Evolutionary conservation across 176 grass and related monocot species (phyloP), one percentile per base, ranked within the genome.

Genomic region (Avena insularis): DNA sequence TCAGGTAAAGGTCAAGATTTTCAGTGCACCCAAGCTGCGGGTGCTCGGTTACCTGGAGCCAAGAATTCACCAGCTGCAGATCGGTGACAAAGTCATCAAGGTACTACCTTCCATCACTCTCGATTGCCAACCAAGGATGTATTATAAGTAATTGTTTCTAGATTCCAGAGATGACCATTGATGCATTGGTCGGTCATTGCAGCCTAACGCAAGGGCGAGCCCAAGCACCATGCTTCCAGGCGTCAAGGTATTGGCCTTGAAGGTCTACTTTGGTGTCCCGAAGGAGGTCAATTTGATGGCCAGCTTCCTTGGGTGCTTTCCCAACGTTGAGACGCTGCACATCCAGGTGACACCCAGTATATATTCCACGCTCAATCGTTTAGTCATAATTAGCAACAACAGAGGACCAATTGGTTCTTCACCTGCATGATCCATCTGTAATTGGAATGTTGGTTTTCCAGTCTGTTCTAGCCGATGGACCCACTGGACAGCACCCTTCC

Each of bases 241-340:
- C 29, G 45, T 84, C 64, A 84, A 71, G 75, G 63, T 84, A n/a
- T 23, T 84, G 75, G 81, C 51, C 7, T 9, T 89, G 3, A 72
- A 17, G 43, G 54, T 79, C 31, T 35, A 84, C 19, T 19, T 89
- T 62, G 29, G 45, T 40, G 23, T 17, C n/a, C 10, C 10, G 1
- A 7, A 51, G 13, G 73, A 89, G 13, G 25, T 62, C 8, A 84
- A 50, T 1, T 20, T 89, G 87, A 12, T 89, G 43, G 12, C 33
- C 65, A 83, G 55, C 50, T 84, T 80, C 49, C 87, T 89, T 12
- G 54, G 19, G 79, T 84, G 87, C 75, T 89, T 89, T n/a, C 87
- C 87, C 25, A 83, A 72, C 4, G 20, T 89, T n/a, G 74, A 79
- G 6, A 84, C 12, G 2, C 64, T 89, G 53, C 63, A 89, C 20